Conservation (phyloP, 768 basidiomycete species). For the Tylopilus balloui region DNA sequence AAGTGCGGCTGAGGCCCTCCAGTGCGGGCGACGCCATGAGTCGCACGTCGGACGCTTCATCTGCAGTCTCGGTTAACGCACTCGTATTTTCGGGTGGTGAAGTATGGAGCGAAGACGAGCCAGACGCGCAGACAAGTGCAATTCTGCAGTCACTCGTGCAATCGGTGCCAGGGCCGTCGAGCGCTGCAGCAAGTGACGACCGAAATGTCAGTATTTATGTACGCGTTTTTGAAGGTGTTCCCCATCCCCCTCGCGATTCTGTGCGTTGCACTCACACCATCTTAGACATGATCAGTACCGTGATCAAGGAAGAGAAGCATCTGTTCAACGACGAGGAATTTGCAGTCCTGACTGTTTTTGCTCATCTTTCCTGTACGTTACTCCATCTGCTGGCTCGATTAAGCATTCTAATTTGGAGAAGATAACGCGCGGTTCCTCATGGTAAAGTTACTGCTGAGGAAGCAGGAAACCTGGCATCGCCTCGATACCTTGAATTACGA, state of each 20-base stretch:
- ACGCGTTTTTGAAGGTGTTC: constrained; percentile 28
- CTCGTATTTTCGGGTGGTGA: constrained; percentile 33
- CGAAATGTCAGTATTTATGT: constrained; percentile 26
- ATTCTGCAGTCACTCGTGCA: constrained; percentile 7
- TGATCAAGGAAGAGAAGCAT: constrained; percentile 45
- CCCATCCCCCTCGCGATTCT: background rate
- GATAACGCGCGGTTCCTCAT: constrained; percentile 60
- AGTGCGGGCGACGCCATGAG: too few relatives aligned
- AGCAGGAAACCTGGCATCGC: constrained; percentile 52
- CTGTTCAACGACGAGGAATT: constrained; percentile 51
- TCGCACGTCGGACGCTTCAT: constrained; percentile 3
- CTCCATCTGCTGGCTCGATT: background rate
- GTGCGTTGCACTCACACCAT: background rate
- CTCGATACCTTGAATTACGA: constrained; percentile 41
- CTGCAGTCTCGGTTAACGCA: constrained; percentile 17
- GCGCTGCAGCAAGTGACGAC: background rate
- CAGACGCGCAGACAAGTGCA: constrained; percentile 2
- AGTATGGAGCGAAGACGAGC: constrained; percentile 13
- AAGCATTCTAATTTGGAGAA: constrained; percentile 24
- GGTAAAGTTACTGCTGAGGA: constrained; percentile 58
- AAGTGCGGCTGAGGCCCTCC: too few relatives aligned
- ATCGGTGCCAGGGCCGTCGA: constrained; percentile 13
- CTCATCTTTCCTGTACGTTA: constrained; percentile 47
- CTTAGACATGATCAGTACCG: constrained; percentile 53
- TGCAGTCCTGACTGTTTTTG: constrained; percentile 39